Conservation (phyloP, 768 basidiomycete species). For the Termitomyces sp. region DNA sequence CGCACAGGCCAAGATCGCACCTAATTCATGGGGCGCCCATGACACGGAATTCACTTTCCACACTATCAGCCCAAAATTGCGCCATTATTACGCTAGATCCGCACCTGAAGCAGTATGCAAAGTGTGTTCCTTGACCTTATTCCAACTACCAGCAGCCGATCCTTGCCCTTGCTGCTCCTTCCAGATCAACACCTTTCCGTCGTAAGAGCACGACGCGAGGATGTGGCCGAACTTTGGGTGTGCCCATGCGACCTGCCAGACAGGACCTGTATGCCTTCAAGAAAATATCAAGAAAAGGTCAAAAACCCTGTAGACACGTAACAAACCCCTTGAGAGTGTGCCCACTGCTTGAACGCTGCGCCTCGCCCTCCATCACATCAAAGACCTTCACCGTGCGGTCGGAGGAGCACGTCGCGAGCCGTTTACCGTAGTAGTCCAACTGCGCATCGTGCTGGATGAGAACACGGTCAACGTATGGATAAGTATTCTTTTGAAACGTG, state of each 20-base stretch:
- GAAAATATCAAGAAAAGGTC: not conserved
- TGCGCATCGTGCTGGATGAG: slow-evolving; percentile 89
- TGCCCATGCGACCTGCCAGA: slow-evolving; percentile 98
- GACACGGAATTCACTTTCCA: slow-evolving; percentile 89
- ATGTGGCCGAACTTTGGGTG: slow-evolving; percentile 97
- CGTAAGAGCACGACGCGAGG: slow-evolving; percentile 97
- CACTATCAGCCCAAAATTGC: not conserved
- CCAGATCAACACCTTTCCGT: slow-evolving; percentile 98
- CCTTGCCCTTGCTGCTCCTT: slow-evolving; percentile 77
- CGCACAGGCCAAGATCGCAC: slow-evolving; percentile 94
- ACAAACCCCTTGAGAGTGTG: slow-evolving; percentile 80
- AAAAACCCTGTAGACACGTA: not conserved
- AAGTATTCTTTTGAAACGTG: not conserved
- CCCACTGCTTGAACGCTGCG: slow-evolving; percentile 55
- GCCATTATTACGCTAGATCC: slow-evolving; percentile 15
- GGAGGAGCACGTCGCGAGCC: slow-evolving; percentile 94
- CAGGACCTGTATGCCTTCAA: slow-evolving; percentile 88
- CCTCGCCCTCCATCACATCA: slow-evolving; percentile 87
- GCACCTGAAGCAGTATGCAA: slow-evolving; percentile 91
- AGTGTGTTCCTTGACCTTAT: slow-evolving; percentile 93
- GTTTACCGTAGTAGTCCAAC: slow-evolving; percentile 95
- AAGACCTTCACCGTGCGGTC: slow-evolving; percentile 95
- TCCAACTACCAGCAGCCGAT: slow-evolving; percentile 66
- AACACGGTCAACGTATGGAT: slow-evolving; percentile 2
- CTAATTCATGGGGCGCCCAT: slow-evolving; percentile 99